A percentile compares a stretch with the other conserved stretches of the same genome.
Conservation (phyloP, 257 asterid genomes). For the Euphrasia confusa region DNA sequence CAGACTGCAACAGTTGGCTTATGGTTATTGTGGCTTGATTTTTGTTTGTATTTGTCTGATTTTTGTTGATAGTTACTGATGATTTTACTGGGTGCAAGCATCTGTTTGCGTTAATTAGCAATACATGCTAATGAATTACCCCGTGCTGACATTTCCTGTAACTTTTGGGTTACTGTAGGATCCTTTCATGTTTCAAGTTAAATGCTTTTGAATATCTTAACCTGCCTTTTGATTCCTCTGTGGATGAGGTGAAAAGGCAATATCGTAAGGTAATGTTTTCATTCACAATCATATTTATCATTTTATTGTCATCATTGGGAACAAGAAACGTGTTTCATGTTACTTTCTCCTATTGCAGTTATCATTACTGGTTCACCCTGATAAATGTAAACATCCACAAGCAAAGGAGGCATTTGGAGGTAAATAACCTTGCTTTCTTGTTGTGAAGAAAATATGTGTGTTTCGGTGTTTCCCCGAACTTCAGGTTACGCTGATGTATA, state of each 20-base stretch:
- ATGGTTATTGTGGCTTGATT: background rate
- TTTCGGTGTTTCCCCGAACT: constrained; percentile 13
- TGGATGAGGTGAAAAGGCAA: constrained; percentile 75
- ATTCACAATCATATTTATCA: background rate
- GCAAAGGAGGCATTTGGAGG: constrained; percentile 69
- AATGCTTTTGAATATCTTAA: too few species aligned
- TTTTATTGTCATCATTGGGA: background rate
- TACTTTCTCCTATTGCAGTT: constrained; percentile 42
- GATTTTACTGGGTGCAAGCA: background rate
- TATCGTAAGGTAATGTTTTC: constrained; percentile 74
- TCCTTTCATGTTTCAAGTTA: constrained; percentile 88
- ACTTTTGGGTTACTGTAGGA: constrained; percentile 48
- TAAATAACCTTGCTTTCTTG: constrained; percentile 4
- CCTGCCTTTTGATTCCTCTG: constrained; percentile 70
- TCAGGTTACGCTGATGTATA: constrained; percentile 15
- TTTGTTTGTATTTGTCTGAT: background rate
- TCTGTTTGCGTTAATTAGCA: background rate
- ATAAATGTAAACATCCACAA: constrained; percentile 96
- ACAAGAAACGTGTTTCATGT: constrained; percentile 23
- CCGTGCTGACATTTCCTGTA: constrained; percentile 24
- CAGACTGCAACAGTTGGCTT: too few species aligned
- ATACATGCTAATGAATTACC: background rate
- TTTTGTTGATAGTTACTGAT: constrained; percentile 6
- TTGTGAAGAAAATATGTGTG: background rate
- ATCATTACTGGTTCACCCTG: constrained; percentile 97